Base-by-base conservation (phyloP, 495 filamentous ascomycete genomes). In the Neurospora pannonica region DNA sequence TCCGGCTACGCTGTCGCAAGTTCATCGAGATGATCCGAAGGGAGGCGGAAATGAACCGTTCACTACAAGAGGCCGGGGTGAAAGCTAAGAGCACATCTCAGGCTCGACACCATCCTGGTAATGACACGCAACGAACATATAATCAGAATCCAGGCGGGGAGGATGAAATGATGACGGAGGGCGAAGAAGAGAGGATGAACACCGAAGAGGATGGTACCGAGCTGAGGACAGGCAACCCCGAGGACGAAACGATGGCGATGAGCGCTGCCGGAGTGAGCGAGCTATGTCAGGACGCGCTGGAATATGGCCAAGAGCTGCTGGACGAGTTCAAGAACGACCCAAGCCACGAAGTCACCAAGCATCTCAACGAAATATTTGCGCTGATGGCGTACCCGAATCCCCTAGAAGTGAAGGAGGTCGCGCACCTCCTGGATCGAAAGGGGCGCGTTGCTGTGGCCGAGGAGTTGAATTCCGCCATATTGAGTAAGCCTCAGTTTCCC, bases 1-100 rank as follows among this genome's bases (percentile, higher is more conserved):
- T 98, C 83, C 91, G 93, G 72, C 85, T 99, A 70, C 89, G 91
- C 73, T 97, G 96, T 79, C 89, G 94, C 75, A 97, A 95, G 82
- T 97, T 98, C 78, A 89, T 98, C 70, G 96, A 99, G 82, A 97
- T 99, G 93, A 95, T 97, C 76, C 91, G 94, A 34, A 89, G 87
- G 73, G 91, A 89, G 74, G 91, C 90, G 17, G 94, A 97, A 75
- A 83, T 92, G 11, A 85, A 88, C 72, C 80, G 79, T 69, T 82
- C 89, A 36, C 40, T 81, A 13, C 84, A 87, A 69, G 81, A 80
- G 71, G 75, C 48, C 10, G 31, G 74, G 17, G 36, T 19, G n/a
- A 73, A 70, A 19, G 46, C 37, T 11, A 60, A 71, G 39, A 74
- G 28, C 28, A 43, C 73, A 31, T 67, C 74, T 15, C 69, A 74